Evolutionary conservation across 371 early-diverging fungal species (phyloP), one percentile per base, ranked within the genome.

Genomic region (Syncephalis plumigaleata): DNA sequence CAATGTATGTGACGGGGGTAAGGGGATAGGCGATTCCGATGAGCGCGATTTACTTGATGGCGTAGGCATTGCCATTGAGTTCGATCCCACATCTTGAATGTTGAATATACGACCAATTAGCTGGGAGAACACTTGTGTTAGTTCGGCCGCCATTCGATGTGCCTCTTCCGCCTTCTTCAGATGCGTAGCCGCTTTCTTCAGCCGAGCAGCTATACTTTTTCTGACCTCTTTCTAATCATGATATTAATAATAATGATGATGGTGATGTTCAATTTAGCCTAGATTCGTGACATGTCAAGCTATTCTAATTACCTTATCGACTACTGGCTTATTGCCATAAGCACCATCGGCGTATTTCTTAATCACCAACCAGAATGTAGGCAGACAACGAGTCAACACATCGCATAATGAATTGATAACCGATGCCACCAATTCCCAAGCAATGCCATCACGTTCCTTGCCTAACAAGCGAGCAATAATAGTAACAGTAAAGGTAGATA

Each of bases 331-430:
- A 40, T 39, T 53, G 65, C 62, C 58, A 70, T 73, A 38, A 71
- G 66, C 74, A 38, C 87, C 85, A 42, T 90, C 92, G 54, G 82
- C 80, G 53, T 75, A 91, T 1, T 86, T 73, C 45, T 71, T 73
- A 27, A 86, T 81, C 1, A 91, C 55, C 56, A 81, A 75, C 88
- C 95, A 91, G 63, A 94, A 91, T 49, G 87, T 88, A n/a, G 91
- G 92, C 49, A 94, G 55, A 38, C 78, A 70, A 9, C 75, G 72
- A n/a, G 75, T 49, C 17, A 94, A 54, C 3, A 84, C 60, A 26
- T 77, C 71, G 1, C 87, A 87, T 2, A 87, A 64, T 0, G 74
- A 68, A 55, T 83, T 78, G 21, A 87, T 77, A 9, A 84, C 63
- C 0, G 70, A 67, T 2, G 70, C 54, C 5, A 71, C 81, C 0